These are phyloP conservation scores for Yamadazyma taylorii DNA, from an alignment of 1,139 yeast genomes.

Conservation along the genomic window DNA sequence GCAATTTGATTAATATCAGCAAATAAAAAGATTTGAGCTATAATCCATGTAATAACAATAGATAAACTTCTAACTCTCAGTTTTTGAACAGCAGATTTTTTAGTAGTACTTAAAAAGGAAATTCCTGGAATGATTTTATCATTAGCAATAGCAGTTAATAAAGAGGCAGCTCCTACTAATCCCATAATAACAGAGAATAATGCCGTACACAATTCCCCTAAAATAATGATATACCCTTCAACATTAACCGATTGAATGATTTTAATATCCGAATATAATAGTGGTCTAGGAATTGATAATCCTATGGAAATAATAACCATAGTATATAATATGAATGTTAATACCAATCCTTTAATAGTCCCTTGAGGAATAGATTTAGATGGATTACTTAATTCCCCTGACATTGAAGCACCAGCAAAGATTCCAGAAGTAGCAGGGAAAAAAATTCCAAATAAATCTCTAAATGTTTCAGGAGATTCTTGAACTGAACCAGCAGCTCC, in stretches of 20 bases:
- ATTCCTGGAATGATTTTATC: slow-evolving; percentile 84
- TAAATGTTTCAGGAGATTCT: slow-evolving; percentile 66
- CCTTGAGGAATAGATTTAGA: slow-evolving; percentile 89
- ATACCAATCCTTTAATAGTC: slow-evolving; percentile 73
- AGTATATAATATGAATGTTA: slow-evolving; percentile 74
- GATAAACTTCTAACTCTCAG: slow-evolving; percentile 52
- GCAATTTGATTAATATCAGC: slow-evolving; percentile 94
- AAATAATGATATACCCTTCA: slow-evolving; percentile 66
- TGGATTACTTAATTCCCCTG: slow-evolving; percentile 88
- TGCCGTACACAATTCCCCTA: slow-evolving; percentile 89
- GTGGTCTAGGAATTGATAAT: slow-evolving; percentile 70
- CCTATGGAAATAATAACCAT: slow-evolving; percentile 81
- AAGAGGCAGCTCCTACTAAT: slow-evolving; percentile 88
- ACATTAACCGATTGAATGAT: slow-evolving; percentile 79
- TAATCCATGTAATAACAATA: slow-evolving; percentile 70
- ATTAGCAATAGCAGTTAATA: slow-evolving; percentile 85
- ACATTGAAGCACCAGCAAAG: slow-evolving; percentile 98
- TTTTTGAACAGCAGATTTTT: slow-evolving; percentile 40
- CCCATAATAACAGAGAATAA: slow-evolving; percentile 93
- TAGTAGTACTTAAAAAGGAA: slow-evolving; percentile 50
- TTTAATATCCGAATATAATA: slow-evolving; percentile 75
- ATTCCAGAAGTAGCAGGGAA: slow-evolving; percentile 99
- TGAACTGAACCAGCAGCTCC: slow-evolving; percentile 91
- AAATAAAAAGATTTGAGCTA: slow-evolving; percentile 81
- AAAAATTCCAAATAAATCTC: slow-evolving; percentile 86